These are phyloP conservation scores for Cymbopogon flexuosus DNA, from an alignment of 202 grass and related monocot species.

Conservation along the genomic window DNA sequence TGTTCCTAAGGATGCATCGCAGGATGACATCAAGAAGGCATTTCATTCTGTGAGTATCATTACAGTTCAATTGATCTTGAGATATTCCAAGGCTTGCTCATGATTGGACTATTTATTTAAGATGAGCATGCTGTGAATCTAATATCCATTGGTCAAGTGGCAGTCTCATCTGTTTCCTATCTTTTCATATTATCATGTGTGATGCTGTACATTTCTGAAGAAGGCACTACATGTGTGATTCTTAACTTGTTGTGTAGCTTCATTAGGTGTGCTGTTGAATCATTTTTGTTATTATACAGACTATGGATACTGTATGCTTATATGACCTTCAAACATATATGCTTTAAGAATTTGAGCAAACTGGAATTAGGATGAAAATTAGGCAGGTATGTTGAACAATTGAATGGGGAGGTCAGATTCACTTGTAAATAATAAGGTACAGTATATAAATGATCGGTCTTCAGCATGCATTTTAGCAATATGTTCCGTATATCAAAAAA, in stretches of 20 bases:
- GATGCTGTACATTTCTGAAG: not conserved
- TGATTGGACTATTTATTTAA: constrained; percentile 1
- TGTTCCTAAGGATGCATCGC: constrained; percentile 63
- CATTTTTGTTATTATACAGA: not conserved
- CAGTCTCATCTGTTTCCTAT: not conserved
- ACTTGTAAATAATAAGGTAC: not conserved
- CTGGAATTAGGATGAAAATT: constrained; percentile 25
- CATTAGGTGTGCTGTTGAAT: constrained; percentile 1
- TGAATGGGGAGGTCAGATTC: not conserved
- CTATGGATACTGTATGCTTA: not conserved
- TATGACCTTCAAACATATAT: not conserved
- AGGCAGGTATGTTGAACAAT: constrained; percentile 14
- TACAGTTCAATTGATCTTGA: constrained; percentile 10
- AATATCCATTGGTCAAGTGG: not conserved
- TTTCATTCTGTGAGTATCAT: constrained; percentile 79
- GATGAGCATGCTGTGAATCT: constrained; percentile 10
- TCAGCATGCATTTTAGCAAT: not conserved
- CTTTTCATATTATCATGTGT: not conserved
- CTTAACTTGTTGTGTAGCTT: constrained; percentile 16
- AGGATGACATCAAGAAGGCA: constrained; percentile 92
- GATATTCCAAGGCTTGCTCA: not conserved
- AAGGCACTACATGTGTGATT: not conserved
- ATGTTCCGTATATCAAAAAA: not conserved
- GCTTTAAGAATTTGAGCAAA: not conserved
- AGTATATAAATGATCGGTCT: not conserved